A percentile compares a stretch with the other conserved stretches of the same genome.
Evolutionary conservation across 176 grass and related monocot species (phyloP).

Genomic region (Carex myosuroides): DNA sequence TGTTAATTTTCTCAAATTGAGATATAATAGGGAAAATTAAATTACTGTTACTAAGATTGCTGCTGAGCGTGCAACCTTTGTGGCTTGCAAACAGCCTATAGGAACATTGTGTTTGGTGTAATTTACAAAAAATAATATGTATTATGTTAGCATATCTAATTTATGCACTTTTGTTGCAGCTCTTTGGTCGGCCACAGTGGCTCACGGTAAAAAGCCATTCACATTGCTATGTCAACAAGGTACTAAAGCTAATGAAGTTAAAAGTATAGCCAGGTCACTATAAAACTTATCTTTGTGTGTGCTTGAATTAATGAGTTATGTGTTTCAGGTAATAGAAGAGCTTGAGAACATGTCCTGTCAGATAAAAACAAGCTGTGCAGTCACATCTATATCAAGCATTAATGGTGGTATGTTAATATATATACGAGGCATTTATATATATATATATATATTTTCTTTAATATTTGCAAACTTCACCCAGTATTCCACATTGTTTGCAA

Average conservation of each 20-base stretch:
- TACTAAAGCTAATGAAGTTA: not conserved
- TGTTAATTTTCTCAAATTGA: not conserved
- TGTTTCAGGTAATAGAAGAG: constrained; percentile 52
- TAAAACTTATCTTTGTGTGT: not conserved
- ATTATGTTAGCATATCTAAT: constrained; percentile 4
- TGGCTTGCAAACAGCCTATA: not conserved
- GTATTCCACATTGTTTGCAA: no score
- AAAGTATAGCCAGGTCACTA: not conserved
- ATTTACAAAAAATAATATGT: not conserved
- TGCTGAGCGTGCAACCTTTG: not conserved
- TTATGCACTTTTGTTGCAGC: constrained; percentile 31
- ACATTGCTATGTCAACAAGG: constrained; percentile 66
- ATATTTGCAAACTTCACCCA: no score
- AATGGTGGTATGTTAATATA: constrained; percentile 34
- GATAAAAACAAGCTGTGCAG: constrained; percentile 60
- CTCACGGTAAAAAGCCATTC: constrained; percentile 78
- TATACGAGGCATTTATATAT: no score
- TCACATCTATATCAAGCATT: constrained; percentile 42
- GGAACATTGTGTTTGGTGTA: not conserved
- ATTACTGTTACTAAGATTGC: not conserved
- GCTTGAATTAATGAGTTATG: not conserved
- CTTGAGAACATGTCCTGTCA: constrained; percentile 55
- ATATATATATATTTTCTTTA: no score
- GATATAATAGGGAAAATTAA: not conserved
- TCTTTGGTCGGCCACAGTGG: constrained; percentile 86